Evolutionary conservation across 352 stramenopile genomes (phyloP), one percentile per base, ranked within the genome.

Genomic region (Aphanomyces invadans): DNA sequence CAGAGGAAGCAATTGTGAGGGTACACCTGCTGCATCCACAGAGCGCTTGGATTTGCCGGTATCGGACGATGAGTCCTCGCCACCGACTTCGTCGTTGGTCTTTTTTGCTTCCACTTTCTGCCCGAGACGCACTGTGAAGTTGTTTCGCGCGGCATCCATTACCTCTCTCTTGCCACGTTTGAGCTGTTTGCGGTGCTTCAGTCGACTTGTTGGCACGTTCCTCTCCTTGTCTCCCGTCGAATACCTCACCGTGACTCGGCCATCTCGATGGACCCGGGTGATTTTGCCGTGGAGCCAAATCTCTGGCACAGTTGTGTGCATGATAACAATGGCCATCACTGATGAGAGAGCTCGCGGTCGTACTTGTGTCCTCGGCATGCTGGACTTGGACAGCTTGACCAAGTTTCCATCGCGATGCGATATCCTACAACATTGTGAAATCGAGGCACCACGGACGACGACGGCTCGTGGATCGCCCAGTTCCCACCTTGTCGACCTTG

Each of bases 271-370:
- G 7, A 57, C 23, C 12, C 49, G 49, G 9, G 29, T 21, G 29
- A 57, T 57, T 26, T 57, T 57, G 29, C 5, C 49, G 12, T 57
- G 29, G 12, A n/a, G 7, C 49, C 49, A 57, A n/a, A 38, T 57
- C 5, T 57, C 49, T 57, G 36, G n/a, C n/a, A n/a, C n/a, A n/a
- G n/a, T n/a, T n/a, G n/a, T n/a, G n/a, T 19, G 7, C 36, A 42
- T 15, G 36, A 52, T 52, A 25, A 19, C 7, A n/a, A 52, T 52
- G 21, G 12, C 9, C 9, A 5, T 4, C 23, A 25, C 23, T 25
- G 19, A 29, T 17, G 19, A 33, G 15, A 33, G 29, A 29, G 15
- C 9, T 15, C 7, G 4, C 12, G n/a, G 25, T 15, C 23, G 29
- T 32, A 57, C 49, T 26, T n/a, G 17, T n/a, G 2, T 57, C 49